phyloP scores from a whole-genome alignment of 2,329 filamentous ascomycete genomes.

The Seiridium cupressi region DNA sequence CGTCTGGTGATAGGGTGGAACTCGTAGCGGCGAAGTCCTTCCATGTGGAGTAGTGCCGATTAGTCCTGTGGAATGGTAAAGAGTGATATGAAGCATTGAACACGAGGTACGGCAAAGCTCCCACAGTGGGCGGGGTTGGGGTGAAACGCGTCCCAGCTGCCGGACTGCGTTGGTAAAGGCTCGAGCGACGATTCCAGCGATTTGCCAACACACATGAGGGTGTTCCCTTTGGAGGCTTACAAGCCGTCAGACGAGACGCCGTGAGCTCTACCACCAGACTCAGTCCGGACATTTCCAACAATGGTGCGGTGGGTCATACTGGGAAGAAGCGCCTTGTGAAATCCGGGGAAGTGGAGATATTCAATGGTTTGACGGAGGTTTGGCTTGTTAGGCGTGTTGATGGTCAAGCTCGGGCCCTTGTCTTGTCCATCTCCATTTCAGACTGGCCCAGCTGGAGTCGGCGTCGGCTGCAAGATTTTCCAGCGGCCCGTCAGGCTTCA shows the following conservation, averaged over 20 bases:
- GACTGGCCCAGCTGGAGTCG: not conserved
- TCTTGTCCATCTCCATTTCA: not conserved
- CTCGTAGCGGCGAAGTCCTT: not conserved
- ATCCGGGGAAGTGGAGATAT: slow-evolving; percentile 8
- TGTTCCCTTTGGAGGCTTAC: slow-evolving; percentile 20
- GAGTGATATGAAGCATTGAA: not conserved
- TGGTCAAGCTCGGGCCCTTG: not conserved
- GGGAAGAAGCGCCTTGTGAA: slow-evolving; percentile 2
- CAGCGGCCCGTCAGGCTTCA: not conserved
- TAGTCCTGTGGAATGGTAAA: not conserved
- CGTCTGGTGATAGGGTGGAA: not conserved
- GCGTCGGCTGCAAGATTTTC: slow-evolving; percentile 3
- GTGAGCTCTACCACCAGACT: slow-evolving; percentile 17
- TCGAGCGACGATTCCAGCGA: slow-evolving; percentile 19
- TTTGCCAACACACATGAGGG: slow-evolving; percentile 21
- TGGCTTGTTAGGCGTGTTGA: not conserved
- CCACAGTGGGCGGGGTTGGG: not conserved
- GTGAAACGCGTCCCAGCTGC: not conserved
- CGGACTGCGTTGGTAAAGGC: not conserved
- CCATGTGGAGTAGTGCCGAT: not conserved
- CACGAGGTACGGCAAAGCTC: not conserved
- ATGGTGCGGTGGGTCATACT: slow-evolving; percentile 5
- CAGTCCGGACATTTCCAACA: slow-evolving; percentile 18
- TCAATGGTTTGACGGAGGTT: not conserved
- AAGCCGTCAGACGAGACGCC: slow-evolving; percentile 19